Evolutionary conservation across 139 green algal species (phyloP).

Genomic region (Desmodesmus armatus): DNA sequence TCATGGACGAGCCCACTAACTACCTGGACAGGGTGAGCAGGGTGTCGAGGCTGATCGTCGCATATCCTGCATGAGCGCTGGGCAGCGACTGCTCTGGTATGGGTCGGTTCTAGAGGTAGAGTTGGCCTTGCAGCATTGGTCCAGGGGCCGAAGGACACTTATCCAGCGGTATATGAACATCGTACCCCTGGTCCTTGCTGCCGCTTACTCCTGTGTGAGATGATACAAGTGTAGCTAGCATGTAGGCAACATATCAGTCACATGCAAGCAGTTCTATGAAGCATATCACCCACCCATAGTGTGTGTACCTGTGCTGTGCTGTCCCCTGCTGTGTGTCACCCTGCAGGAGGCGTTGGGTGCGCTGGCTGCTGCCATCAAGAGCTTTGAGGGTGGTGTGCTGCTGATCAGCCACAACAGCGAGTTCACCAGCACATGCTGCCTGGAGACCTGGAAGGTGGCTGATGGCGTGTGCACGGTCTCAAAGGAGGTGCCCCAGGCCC

Average conservation of each 20-base stretch:
- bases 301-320: neutral
- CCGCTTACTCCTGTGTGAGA: neutral
- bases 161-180: too few species aligned
- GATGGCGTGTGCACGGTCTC: slow-evolving; percentile 2
- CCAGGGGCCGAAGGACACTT: too few species aligned
- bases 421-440: slow-evolving; percentile 44
- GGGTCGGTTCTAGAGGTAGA: too few species aligned
- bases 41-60: too few species aligned
- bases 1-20: slow-evolving; percentile 94
- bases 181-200: too few species aligned
- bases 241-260: too few species aligned
- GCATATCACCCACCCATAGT: too few species aligned
- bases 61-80: too few species aligned
- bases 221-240: too few species aligned
- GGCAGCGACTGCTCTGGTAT: neutral
- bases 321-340: too few species aligned
- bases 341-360: slow-evolving; percentile 89
- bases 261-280: too few species aligned
- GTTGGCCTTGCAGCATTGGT: too few species aligned
- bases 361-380: slow-evolving; percentile 82
- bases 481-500: slow-evolving; percentile 14
- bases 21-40: slow-evolving; percentile 93
- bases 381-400: slow-evolving; percentile 87
- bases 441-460: slow-evolving; percentile 38
- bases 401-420: slow-evolving; percentile 87